Evolutionary conservation across 495 filamentous ascomycete genomes (phyloP).

Genomic region (Penicillium alfredii): DNA sequence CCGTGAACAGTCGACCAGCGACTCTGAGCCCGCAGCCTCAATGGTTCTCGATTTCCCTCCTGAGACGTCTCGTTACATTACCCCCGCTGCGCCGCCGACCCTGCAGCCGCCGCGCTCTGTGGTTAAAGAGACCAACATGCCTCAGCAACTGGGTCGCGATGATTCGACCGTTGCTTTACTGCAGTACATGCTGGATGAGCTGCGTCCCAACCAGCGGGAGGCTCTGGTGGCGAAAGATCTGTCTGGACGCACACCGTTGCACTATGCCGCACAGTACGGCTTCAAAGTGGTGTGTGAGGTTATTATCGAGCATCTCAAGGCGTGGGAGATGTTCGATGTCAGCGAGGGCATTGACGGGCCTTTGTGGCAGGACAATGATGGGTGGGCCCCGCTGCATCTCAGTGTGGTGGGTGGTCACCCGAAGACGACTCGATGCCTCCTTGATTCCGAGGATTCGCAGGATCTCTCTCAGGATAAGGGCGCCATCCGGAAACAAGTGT

Average conservation of each 20-base stretch:
- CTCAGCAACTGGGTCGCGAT: conserved; percentile 56
- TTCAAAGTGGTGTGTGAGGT: conserved; percentile 80
- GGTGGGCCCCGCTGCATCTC: conserved; percentile 84
- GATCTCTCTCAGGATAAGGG: conserved; percentile 53
- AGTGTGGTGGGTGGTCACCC: conserved; percentile 89
- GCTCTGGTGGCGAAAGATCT: conserved; percentile 65
- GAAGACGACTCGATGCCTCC: conserved; percentile 70
- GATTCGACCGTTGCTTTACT: conserved; percentile 74
- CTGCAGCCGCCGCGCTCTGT: conserved; percentile 52
- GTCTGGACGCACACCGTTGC: conserved; percentile 80
- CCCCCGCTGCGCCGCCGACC: conserved; percentile 64
- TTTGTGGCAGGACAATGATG: conserved; percentile 87
- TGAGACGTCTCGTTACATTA: conserved; percentile 61
- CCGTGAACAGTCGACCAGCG: conserved; percentile 60
- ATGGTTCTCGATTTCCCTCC: conserved; percentile 45
- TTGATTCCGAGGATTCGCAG: conserved; percentile 72
- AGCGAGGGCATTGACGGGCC: conserved; percentile 77
- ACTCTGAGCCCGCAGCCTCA: conserved; percentile 37
- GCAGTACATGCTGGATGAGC: conserved; percentile 60
- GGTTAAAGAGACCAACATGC: conserved; percentile 50
- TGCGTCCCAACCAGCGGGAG: conserved; percentile 62
- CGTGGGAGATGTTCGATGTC: conserved; percentile 82
- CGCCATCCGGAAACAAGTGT: conserved; percentile 58
- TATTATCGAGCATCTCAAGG: conserved; percentile 81
- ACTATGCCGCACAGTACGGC: conserved; percentile 94